phyloP scores from a whole-genome alignment of 208 protist genomes.

The Zelonia costaricensis region DNA sequence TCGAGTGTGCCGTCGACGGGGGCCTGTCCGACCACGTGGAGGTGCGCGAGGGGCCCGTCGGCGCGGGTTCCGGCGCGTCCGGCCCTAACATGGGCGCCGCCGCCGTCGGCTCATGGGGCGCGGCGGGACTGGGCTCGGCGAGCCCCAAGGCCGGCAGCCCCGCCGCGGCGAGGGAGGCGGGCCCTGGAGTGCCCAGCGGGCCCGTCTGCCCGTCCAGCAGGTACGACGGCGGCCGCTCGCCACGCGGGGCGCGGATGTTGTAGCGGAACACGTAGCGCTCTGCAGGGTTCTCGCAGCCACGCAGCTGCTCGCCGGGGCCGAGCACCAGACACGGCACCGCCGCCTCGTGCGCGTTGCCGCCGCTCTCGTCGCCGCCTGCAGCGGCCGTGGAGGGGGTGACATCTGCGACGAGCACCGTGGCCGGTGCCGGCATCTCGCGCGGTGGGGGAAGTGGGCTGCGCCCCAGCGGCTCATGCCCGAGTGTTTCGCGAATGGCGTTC shows the following conservation, averaged over 20 bases:
- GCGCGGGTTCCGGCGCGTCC: no score
- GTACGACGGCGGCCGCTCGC: slow-evolving; percentile 11
- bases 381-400: no score
- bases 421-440: not conserved
- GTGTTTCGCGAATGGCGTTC: slow-evolving; percentile 26
- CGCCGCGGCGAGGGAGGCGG: no score
- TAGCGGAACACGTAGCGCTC: slow-evolving; percentile 36
- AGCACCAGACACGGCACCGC: not conserved
- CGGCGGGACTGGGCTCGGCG: no score
- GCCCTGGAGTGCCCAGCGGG: not conserved
- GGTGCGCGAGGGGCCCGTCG: no score
- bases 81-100: no score
- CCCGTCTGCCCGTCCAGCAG: slow-evolving; percentile 4
- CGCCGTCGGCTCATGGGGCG: no score
- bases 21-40: no score
- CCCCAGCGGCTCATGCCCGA: slow-evolving; percentile 26
- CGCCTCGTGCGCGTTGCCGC: not conserved
- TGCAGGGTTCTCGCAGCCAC: slow-evolving; percentile 2
- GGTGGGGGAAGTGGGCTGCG: not conserved
- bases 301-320: slow-evolving; percentile 16
- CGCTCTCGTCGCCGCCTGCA: no score
- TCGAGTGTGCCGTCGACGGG: no score
- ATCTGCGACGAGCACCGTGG: no score
- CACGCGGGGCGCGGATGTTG: slow-evolving; percentile 24
- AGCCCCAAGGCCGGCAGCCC: no score